phyloP scores from a whole-genome alignment of 257 asterid genomes.

The Scutellaria barbata region DNA sequence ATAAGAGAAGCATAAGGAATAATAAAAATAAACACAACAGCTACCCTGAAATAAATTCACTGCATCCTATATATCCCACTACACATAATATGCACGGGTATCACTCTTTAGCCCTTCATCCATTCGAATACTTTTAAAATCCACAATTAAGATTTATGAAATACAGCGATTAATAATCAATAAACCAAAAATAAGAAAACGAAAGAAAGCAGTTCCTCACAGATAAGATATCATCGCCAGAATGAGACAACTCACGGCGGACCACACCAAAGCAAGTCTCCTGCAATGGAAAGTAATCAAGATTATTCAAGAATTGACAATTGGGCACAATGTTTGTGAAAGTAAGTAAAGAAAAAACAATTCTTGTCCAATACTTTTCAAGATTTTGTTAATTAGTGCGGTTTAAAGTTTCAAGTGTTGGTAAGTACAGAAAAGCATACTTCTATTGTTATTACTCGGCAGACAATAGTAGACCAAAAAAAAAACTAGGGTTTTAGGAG shows the following conservation, averaged over 20 bases:
- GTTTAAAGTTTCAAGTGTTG: background rate
- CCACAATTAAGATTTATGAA: background rate
- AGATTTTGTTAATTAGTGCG: constrained; percentile 8
- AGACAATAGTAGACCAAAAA: background rate
- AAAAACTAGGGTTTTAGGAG: constrained; percentile 46
- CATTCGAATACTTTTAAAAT: background rate
- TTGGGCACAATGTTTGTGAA: background rate
- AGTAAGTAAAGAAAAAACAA: background rate
- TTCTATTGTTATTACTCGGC: background rate
- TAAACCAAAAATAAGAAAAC: background rate
- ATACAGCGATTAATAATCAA: background rate
- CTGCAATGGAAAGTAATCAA: constrained; percentile 47
- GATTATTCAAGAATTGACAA: background rate
- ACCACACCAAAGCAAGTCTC: constrained; percentile 86
- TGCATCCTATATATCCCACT: background rate
- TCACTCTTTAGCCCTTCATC: background rate
- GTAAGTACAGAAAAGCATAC: background rate
- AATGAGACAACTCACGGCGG: constrained; percentile 86
- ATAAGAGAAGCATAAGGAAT: constrained; percentile 30
- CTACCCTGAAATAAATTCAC: background rate
- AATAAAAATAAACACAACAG: background rate
- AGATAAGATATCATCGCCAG: constrained; percentile 54
- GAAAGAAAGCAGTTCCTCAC: constrained; percentile 45
- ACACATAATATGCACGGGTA: background rate
- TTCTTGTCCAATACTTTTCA: background rate